Evolutionary conservation across 106 monocot species (phyloP).

Genomic region (Dendrobium nobile): DNA sequence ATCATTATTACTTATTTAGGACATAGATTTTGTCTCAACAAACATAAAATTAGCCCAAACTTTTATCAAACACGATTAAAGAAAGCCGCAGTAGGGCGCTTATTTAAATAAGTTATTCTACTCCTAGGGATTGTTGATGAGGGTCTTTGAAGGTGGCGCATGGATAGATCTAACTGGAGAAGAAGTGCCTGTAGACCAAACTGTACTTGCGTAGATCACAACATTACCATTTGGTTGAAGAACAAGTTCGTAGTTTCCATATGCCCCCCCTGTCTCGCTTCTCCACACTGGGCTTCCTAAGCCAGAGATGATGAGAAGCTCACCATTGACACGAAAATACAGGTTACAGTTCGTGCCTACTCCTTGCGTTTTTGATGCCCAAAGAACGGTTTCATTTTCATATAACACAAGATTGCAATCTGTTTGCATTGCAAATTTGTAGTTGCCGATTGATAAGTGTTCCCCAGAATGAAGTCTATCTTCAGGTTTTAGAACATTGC

Average conservation of each 20-base stretch:
- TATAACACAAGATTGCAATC: neutral
- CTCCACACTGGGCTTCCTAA: neutral
- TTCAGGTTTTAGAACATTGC: neutral
- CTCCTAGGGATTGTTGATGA: too few relatives aligned
- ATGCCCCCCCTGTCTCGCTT: neutral
- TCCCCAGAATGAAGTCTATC: neutral
- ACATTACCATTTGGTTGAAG: neutral
- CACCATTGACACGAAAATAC: neutral
- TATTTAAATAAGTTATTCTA: too few relatives aligned
- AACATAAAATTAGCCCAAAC: too few relatives aligned
- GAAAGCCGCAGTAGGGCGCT: too few relatives aligned
- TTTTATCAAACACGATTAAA: too few relatives aligned
- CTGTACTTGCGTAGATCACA: neutral
- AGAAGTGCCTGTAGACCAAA: neutral
- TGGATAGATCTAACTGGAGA: too few relatives aligned
- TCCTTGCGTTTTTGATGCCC: neutral
- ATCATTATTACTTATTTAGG: too few relatives aligned
- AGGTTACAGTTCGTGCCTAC: neutral
- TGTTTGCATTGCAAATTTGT: neutral
- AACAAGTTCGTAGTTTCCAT: neutral
- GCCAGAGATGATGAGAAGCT: neutral
- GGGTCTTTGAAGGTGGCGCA: too few relatives aligned
- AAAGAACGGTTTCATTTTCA: neutral
- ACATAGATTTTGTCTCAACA: too few relatives aligned
- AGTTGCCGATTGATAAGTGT: neutral